phyloP scores from a whole-genome alignment of 352 stramenopile species.

The Phytophthora cactorum region DNA sequence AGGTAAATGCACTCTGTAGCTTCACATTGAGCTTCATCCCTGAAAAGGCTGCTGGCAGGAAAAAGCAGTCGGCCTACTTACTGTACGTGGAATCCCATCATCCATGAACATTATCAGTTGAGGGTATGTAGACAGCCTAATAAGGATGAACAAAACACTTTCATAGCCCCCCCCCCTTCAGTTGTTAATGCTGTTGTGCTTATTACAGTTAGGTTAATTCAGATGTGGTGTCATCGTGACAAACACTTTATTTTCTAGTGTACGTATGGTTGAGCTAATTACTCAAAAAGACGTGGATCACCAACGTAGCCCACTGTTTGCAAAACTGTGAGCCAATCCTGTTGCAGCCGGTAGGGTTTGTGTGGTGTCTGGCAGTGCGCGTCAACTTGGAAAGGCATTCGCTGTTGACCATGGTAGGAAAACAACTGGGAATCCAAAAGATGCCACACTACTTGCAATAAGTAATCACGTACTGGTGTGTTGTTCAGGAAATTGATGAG shows the following conservation, averaged over 20 bases:
- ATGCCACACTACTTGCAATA: not conserved
- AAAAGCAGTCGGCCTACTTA: not conserved
- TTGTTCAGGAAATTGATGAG: not conserved
- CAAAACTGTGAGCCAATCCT: not conserved
- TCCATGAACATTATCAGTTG: too few species aligned
- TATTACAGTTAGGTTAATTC: too few species aligned
- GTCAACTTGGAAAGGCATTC: conserved; percentile 12
- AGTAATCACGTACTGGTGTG: conserved; percentile 3
- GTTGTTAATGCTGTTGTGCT: too few species aligned
- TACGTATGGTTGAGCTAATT: not conserved
- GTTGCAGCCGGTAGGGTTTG: not conserved
- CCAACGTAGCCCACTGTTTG: not conserved
- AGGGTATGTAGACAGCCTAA: too few species aligned
- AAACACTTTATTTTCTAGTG: too few species aligned
- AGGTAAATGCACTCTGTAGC: not conserved
- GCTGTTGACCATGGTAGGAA: conserved; percentile 12
- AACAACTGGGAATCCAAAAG: not conserved
- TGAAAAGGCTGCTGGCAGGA: too few species aligned
- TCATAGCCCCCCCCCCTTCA: too few species aligned
- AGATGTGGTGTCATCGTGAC: too few species aligned
- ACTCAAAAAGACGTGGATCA: not conserved
- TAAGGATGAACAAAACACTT: too few species aligned
- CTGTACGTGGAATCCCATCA: too few species aligned
- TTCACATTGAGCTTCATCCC: not conserved
- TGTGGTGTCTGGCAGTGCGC: not conserved